A percentile compares a stretch with the other conserved stretches of the same genome.
phyloP scores from a whole-genome alignment of 2,329 filamentous ascomycete genomes.

The Sarocladium strictum region DNA sequence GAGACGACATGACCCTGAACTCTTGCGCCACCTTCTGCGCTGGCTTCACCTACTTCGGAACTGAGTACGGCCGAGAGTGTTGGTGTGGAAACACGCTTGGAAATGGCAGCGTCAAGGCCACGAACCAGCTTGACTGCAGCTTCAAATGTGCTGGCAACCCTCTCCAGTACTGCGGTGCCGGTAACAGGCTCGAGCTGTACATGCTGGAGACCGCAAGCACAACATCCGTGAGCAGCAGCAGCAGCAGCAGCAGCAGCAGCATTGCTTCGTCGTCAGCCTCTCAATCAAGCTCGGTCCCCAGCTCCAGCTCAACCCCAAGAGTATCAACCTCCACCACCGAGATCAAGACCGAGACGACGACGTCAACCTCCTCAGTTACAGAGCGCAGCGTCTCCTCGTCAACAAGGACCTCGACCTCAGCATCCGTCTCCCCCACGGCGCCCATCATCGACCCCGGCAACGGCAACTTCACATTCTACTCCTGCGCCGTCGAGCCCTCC shows the following conservation, averaged over 20 bases:
- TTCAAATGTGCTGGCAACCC: constrained; percentile 26
- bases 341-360: neutral
- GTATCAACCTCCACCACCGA: neutral
- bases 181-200: constrained; percentile 27
- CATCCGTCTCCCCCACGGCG: constrained; percentile 17
- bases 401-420: constrained; percentile 10
- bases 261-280: too few relatives aligned
- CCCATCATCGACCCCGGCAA: constrained; percentile 27
- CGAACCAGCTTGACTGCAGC: constrained; percentile 26
- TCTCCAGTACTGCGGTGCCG: constrained; percentile 29
- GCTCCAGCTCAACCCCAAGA: constrained; percentile 5
- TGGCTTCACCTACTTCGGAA: constrained; percentile 24
- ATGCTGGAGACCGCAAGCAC: constrained; percentile 12
- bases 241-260: too few relatives aligned
- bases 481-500: constrained; percentile 28
- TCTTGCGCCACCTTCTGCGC: constrained; percentile 24
- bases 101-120: constrained; percentile 19
- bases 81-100: constrained; percentile 30
- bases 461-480: constrained; percentile 31
- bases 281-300: neutral
- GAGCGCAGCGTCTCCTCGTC: neutral
- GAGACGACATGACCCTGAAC: constrained; percentile 30
- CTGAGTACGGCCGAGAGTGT: constrained; percentile 31
- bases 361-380: constrained; percentile 4
- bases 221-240: constrained; percentile 9